These are phyloP conservation scores for Botryotinia globosa DNA, from an alignment of 2,329 filamentous ascomycete species.

Conservation along the genomic window DNA sequence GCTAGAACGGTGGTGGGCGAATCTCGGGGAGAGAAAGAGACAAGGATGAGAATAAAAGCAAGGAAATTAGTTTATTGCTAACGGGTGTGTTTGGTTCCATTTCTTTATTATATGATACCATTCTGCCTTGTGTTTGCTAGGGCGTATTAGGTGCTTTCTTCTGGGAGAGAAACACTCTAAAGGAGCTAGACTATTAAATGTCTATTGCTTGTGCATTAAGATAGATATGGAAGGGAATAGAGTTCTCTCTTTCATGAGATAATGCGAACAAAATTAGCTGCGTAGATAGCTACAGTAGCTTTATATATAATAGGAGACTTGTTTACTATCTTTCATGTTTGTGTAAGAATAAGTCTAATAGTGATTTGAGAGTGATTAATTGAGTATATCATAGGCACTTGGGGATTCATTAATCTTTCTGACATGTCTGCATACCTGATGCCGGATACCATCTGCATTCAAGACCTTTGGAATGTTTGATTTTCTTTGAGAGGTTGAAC, in stretches of 20 bases:
- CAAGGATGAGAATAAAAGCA: neutral
- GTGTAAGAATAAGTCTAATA: neutral
- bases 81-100: neutral
- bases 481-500: neutral
- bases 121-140: neutral
- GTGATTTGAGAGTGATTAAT: too few relatives aligned
- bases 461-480: neutral
- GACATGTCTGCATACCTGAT: neutral
- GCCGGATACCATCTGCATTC: neutral
- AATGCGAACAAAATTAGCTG: neutral
- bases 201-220: neutral
- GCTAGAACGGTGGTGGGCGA: neutral
- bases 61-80: neutral
- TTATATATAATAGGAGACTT: neutral
- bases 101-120: slow-evolving; percentile 1
- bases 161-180: too few relatives aligned
- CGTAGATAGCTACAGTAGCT: neutral
- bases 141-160: neutral
- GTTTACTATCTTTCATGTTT: neutral
- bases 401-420: neutral
- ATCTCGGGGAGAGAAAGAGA: neutral
- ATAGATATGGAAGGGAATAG: neutral
- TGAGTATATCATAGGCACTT: too few relatives aligned
- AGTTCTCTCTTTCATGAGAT: neutral
- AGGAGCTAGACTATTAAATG: neutral